These are phyloP conservation scores for Yamadazyma paraphyllophila DNA, from an alignment of 805 yeast species.

Conservation along the genomic window DNA sequence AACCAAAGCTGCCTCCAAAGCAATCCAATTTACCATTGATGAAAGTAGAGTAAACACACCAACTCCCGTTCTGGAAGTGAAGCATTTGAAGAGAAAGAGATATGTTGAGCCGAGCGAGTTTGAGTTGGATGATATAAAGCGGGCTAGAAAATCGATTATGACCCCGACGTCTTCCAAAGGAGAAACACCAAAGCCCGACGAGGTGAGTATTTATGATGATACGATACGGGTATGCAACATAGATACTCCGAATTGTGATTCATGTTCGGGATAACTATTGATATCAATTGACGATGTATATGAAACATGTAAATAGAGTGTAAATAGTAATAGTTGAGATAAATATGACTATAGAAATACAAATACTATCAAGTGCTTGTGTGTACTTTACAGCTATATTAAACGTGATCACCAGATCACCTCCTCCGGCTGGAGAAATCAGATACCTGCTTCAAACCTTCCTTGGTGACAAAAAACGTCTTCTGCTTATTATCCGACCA, in stretches of 20 bases:
- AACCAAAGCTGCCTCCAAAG: slow-evolving; percentile 37
- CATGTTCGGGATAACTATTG: slow-evolving; percentile 35
- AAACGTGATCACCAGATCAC: too few relatives aligned
- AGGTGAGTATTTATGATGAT: slow-evolving; percentile 29
- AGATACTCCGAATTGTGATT: slow-evolving; percentile 33
- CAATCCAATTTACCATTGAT: slow-evolving; percentile 37
- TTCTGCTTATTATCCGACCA: slow-evolving; percentile 76
- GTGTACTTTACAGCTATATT: too few relatives aligned
- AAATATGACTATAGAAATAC: too few relatives aligned
- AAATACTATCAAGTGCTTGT: too few relatives aligned
- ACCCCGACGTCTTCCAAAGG: background rate
- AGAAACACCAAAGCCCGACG: background rate
- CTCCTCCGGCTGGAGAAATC: slow-evolving; percentile 74
- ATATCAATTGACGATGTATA: background rate
- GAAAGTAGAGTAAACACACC: slow-evolving; percentile 11
- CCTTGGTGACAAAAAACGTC: slow-evolving; percentile 82
- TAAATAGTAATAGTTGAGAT: background rate
- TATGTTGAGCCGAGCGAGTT: slow-evolving; percentile 16
- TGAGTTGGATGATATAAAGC: background rate
- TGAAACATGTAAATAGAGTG: slow-evolving; percentile 6
- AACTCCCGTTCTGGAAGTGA: background rate
- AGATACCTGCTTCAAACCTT: slow-evolving; percentile 86
- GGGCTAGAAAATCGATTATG: background rate
- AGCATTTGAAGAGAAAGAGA: slow-evolving; percentile 20
- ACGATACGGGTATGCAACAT: slow-evolving; percentile 32